These are phyloP conservation scores for Geum urbanum DNA, from an alignment of 306 rosid species.

Conservation along the genomic window DNA sequence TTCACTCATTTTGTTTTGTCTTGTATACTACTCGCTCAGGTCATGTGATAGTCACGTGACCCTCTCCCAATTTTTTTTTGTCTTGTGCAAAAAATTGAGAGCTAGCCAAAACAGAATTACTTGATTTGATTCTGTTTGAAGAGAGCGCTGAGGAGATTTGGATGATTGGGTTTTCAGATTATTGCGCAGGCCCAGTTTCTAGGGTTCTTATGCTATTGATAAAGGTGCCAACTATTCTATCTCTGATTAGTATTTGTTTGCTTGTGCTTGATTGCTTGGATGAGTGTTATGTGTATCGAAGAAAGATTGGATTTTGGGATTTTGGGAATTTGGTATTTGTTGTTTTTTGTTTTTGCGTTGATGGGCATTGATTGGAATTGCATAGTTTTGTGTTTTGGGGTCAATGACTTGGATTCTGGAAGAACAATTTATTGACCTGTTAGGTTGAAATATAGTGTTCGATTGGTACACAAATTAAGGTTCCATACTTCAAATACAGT, in stretches of 20 bases:
- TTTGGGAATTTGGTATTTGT: slow-evolving; percentile 2
- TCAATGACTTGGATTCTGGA: background rate
- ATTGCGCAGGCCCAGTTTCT: slow-evolving; percentile 6
- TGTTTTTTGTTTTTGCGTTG: background rate
- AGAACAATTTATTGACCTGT: background rate
- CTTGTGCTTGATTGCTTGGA: background rate
- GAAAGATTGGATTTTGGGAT: slow-evolving; percentile 6
- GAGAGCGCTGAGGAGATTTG: background rate
- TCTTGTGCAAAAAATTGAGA: background rate
- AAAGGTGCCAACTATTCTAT: background rate
- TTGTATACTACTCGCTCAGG: background rate
- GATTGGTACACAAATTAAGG: background rate
- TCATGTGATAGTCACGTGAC: slow-evolving; percentile 7
- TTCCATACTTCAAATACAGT: too few species aligned
- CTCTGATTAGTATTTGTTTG: background rate
- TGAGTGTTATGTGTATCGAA: background rate
- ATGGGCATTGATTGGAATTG: slow-evolving; percentile 26
- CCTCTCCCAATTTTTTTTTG: too few species aligned
- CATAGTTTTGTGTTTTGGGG: background rate
- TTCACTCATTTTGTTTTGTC: too few species aligned
- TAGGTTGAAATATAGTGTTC: background rate
- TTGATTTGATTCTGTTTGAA: background rate
- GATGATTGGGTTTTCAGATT: background rate
- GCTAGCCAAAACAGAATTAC: background rate
- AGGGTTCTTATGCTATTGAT: slow-evolving; percentile 23